Evolutionary conservation across 225 moss, liverwort and hornwort species (phyloP).

Genomic region (Polytrichum commune): DNA sequence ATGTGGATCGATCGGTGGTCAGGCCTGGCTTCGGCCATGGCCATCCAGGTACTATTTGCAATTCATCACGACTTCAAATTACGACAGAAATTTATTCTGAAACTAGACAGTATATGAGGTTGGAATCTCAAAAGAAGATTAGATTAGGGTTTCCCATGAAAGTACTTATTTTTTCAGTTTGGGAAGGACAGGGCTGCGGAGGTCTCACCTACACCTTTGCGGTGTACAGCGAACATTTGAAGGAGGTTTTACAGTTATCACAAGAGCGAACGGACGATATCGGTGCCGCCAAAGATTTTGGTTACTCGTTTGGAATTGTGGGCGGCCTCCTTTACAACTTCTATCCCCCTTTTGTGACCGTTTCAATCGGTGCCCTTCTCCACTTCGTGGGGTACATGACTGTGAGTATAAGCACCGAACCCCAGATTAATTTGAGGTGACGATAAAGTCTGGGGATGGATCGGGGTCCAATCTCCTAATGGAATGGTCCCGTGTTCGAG

Average conservation of each 20-base stretch:
- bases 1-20: constrained; percentile 77
- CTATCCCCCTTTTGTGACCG: constrained; percentile 74
- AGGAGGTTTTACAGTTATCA: constrained; percentile 57
- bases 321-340: constrained; percentile 78
- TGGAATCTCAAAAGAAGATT: no score
- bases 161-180: background rate
- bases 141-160: no score
- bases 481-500: no score
- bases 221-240: constrained; percentile 84
- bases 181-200: constrained; percentile 59
- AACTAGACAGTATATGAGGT: no score
- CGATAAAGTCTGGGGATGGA: no score
- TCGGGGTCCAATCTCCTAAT: no score
- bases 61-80: background rate
- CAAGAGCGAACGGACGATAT: constrained; percentile 83
- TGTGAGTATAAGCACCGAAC: constrained; percentile 32
- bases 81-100: no score
- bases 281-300: constrained; percentile 92
- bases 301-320: constrained; percentile 70
- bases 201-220: constrained; percentile 86
- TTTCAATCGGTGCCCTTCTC: constrained; percentile 59
- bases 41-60: constrained; percentile 58
- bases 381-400: constrained; percentile 71
- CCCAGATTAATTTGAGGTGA: no score
- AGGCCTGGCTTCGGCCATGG: constrained; percentile 83